Evolutionary conservation across 164 flowering plant genomes (phyloP).

Genomic region (Vitis rupestris): DNA sequence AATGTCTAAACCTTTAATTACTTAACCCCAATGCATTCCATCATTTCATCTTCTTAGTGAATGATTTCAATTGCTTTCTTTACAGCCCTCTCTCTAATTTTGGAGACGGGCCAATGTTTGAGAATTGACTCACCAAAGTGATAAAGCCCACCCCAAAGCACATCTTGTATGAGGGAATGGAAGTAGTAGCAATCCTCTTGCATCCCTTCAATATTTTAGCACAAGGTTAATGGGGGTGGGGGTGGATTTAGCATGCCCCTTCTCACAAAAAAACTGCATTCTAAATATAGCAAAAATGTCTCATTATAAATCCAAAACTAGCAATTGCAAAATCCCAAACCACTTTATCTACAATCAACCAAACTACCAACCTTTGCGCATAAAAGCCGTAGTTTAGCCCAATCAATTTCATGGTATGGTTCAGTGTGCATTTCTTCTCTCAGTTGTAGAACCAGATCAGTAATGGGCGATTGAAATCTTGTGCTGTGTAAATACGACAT

Average conservation of each 20-base stretch:
- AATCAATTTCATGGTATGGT: conserved; percentile 39
- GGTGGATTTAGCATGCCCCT: no score
- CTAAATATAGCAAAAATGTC: not conserved
- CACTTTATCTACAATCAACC: no score
- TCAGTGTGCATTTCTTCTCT: conserved; percentile 38
- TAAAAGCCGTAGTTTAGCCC: conserved; percentile 32
- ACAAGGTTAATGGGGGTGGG: no score
- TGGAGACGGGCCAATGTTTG: conserved; percentile 42
- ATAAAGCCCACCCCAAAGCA: conserved; percentile 43
- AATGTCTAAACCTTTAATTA: no score
- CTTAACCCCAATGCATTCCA: no score
- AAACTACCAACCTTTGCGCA: conserved; percentile 29
- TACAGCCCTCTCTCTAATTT: conserved; percentile 38
- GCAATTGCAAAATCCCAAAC: no score
- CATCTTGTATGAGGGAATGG: conserved; percentile 35
- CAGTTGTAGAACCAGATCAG: conserved; percentile 30
- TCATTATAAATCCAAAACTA: not conserved
- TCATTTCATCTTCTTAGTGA: conserved; percentile 41
- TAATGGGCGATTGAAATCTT: no score
- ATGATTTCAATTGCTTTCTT: conserved; percentile 34
- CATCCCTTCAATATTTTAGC: not conserved
- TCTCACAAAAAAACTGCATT: no score
- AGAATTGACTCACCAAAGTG: conserved; percentile 32
- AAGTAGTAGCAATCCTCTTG: conserved; percentile 46
- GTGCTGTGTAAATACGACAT: no score